Conservation (phyloP, 371 early-diverging fungal genomes). For the Apophysomyces variabilis region DNA sequence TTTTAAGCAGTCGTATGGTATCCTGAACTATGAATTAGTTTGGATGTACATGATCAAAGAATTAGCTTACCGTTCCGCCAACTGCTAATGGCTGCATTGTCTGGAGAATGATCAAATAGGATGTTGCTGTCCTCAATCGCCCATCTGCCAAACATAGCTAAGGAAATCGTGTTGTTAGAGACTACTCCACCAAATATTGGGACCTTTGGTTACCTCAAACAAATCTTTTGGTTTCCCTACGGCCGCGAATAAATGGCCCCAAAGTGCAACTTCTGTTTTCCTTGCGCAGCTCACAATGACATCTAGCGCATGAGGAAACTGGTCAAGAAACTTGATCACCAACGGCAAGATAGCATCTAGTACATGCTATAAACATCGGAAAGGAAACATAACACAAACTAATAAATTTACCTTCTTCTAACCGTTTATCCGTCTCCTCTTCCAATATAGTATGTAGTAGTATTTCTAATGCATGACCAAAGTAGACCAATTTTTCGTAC, state of each 20-base stretch:
- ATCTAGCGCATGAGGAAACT: slow-evolving; percentile 77
- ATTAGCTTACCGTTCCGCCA: slow-evolving; percentile 58
- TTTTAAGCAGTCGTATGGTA: slow-evolving; percentile 74
- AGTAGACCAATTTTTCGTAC: slow-evolving; percentile 76
- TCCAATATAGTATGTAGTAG: slow-evolving; percentile 83
- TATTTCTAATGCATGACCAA: slow-evolving; percentile 84
- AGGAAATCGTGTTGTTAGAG: background rate
- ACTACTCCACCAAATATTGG: background rate
- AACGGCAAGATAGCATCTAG: slow-evolving; percentile 68
- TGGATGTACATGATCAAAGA: background rate
- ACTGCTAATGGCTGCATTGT: slow-evolving; percentile 76
- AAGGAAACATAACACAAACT: background rate
- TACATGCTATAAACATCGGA: background rate
- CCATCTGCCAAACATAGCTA: slow-evolving; percentile 73
- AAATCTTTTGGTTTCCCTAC: slow-evolving; percentile 80
- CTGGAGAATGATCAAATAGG: slow-evolving; percentile 85
- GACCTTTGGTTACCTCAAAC: slow-evolving; percentile 64
- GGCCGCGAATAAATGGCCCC: slow-evolving; percentile 83
- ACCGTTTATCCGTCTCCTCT: slow-evolving; percentile 64
- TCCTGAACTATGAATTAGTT: slow-evolving; percentile 36
- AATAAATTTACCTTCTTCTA: slow-evolving; percentile 12
- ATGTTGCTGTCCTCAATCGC: slow-evolving; percentile 81
- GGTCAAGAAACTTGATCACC: slow-evolving; percentile 73
- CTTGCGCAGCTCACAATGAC: slow-evolving; percentile 89
- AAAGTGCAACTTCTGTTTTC: slow-evolving; percentile 89